Evolutionary conservation across 495 filamentous ascomycete genomes (phyloP), one percentile per base, ranked within the genome.

Genomic region (Aspergillus cristatus): DNA sequence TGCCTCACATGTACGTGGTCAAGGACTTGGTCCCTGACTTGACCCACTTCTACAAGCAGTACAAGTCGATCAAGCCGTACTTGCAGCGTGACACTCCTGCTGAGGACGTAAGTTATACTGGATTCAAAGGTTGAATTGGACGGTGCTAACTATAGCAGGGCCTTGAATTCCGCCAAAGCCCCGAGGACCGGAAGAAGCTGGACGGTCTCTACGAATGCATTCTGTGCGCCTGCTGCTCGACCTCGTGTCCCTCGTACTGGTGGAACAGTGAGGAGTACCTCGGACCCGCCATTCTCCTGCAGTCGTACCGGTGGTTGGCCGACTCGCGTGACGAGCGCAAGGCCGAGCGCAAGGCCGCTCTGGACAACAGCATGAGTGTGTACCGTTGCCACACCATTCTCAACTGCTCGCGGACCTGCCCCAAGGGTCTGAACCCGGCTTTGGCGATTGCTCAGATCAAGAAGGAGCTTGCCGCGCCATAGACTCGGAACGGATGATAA

Each of bases 1-100:
- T 98, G 41, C 91, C 91, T 45, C 91, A 98, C 74, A 98, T 88
- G 60, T 98, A 94, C 72, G 84, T 97, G 48, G 90, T 98, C 68
- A 98, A 95, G 78, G 91, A 98, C 58, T 75, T 98, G 44, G 90
- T 98, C 10, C 90, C 91, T 34, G 91, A 98, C 61, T 68, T 98
- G 48, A 98, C 91, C 48, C 84, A 85, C 43, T 96, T 98, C 79
- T 98, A 98, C 82, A 95, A 96, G 74, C 91, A 98, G 75, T 98
- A 98, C 79, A 94, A 94, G 69, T 95, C 90, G 15, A 94, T 98
- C 70, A 94, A 98, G 76, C 91, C 91, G 6, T 98, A 94, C 59
- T 82, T 98, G 24, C 91, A 95, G 67, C 74, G 86, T 45, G 79
- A 86, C 43, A 88, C 82, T 22, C 77, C 80, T 28, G 63, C 82